Base-by-base conservation (phyloP, 1,139 yeast species). In the Yamadazyma diospyri region DNA sequence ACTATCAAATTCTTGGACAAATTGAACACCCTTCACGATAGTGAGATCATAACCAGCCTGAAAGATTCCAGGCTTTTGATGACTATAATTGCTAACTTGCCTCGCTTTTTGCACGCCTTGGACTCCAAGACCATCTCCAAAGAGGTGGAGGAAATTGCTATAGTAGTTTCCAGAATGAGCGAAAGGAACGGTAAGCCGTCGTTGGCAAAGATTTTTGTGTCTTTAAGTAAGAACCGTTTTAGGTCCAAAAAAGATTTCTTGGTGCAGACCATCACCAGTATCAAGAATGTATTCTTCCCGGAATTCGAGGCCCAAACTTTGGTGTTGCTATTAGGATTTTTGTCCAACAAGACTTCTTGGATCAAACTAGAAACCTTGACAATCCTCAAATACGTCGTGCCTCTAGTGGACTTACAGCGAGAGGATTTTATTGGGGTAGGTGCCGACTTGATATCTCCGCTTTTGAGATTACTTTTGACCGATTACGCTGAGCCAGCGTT, bases 381-480 rank as follows among this genome's bases (percentile, higher is more conserved):
- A 30, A 58, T 88, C 3, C 66, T 94, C 44, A 81, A 83, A 44
- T 74, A 78, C 30, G 58, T 92, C 8, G 74, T 94, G 45, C 94
- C 96, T 1, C 63, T 74, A 38, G 80, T 89, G 9, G 92, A 92
- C 51, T 66, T 89, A 37, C 78, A 77, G 32, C 65, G 83, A 32
- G 87, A 84, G 12, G 95, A 84, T 46, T 88, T 88, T 53, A 71
- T 76, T 25, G 95, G 95, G 2, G 82, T 88, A 29, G 98, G 98
- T 5, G 98, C 98, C 0, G 98, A 92, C 53, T 66, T 92, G 35
- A 85, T 94, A 4, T 83, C 96, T 1, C 98, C 99, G 1, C 64
- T 94, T 33, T 64, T 94, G 41, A 69, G 97, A 32, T 64, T 94
- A 24, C 61, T 94, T 24, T 71, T 86, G 41, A 88, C 97, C 0